A percentile compares a stretch with the other conserved stretches of the same genome.
Evolutionary conservation across 331 rosid species (phyloP).

Genomic region (Pyracantha coccinea): DNA sequence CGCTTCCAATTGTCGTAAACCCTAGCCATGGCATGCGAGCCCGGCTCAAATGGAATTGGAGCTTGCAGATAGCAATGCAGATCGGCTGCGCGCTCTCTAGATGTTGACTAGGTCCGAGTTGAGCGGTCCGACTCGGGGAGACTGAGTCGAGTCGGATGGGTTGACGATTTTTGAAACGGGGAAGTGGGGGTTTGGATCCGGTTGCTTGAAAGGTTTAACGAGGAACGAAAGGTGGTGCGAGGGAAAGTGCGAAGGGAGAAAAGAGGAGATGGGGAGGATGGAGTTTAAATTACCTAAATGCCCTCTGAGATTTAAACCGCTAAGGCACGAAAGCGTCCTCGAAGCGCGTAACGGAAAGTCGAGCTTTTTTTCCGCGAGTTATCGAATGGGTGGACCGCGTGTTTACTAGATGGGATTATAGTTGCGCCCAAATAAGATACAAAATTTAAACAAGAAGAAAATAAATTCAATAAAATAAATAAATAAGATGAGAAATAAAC

Average conservation of each 20-base stretch:
- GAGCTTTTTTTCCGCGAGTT: neutral
- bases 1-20: slow-evolving; percentile 72
- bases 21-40: slow-evolving; percentile 51
- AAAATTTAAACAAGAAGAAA: too few species aligned
- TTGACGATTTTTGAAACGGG: neutral
- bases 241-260: neutral
- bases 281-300: neutral
- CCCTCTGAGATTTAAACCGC: neutral
- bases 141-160: neutral
- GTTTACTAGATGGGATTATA: too few species aligned
- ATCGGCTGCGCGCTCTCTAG: neutral
- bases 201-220: neutral
- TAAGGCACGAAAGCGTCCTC: neutral
- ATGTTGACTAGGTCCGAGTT: neutral
- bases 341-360: neutral
- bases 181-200: neutral
- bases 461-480: too few species aligned
- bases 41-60: neutral
- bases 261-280: neutral
- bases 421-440: too few species aligned
- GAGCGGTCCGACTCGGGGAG: slow-evolving; percentile 2
- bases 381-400: too few species aligned
- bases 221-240: neutral
- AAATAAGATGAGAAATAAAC: too few species aligned
- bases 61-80: neutral